Conservation (phyloP, 2,329 filamentous ascomycete species). For the Scortechinia acanthostroma region DNA sequence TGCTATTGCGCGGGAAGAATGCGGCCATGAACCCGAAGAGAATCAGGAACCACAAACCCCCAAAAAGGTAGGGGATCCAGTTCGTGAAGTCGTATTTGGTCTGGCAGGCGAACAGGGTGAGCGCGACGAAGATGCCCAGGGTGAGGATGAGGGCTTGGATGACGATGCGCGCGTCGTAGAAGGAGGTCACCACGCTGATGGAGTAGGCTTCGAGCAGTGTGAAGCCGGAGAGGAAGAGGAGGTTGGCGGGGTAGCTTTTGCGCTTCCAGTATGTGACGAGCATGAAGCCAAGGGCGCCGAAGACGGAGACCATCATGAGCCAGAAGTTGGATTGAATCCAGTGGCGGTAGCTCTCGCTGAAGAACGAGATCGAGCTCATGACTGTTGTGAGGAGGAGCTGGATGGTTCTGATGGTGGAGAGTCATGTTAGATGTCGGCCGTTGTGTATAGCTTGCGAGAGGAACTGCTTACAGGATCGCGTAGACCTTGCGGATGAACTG, state of each 20-base stretch:
- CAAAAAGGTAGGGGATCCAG: conserved; percentile 94
- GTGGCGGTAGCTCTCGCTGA: conserved; percentile 67
- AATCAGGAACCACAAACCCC: conserved; percentile 80
- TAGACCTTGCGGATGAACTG: conserved; percentile 97
- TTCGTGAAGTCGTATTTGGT: conserved; percentile 96
- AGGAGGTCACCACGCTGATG: conserved; percentile 85
- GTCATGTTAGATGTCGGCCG: too few relatives aligned
- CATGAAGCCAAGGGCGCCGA: conserved; percentile 79
- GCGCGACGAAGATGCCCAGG: conserved; percentile 71
- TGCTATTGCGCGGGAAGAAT: conserved; percentile 81
- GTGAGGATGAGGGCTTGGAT: conserved; percentile 86
- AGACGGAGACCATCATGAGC: conserved; percentile 79
- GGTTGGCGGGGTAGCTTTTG: conserved; percentile 89
- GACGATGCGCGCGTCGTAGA: conserved; percentile 78
- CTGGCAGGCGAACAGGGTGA: conserved; percentile 88
- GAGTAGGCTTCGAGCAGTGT: conserved; percentile 89
- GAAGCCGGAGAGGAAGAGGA: conserved; percentile 85
- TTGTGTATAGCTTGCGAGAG: neutral
- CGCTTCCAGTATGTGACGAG: conserved; percentile 89
- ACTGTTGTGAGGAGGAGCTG: conserved; percentile 80
- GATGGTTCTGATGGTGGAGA: conserved; percentile 41
- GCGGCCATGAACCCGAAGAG: conserved; percentile 87
- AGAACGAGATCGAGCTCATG: conserved; percentile 80
- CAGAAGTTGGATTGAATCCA: conserved; percentile 83
- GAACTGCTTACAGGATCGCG: conserved; percentile 59